Evolutionary conservation across 169 alveolate species (phyloP).

Genomic region (Nephromyces sp.): DNA sequence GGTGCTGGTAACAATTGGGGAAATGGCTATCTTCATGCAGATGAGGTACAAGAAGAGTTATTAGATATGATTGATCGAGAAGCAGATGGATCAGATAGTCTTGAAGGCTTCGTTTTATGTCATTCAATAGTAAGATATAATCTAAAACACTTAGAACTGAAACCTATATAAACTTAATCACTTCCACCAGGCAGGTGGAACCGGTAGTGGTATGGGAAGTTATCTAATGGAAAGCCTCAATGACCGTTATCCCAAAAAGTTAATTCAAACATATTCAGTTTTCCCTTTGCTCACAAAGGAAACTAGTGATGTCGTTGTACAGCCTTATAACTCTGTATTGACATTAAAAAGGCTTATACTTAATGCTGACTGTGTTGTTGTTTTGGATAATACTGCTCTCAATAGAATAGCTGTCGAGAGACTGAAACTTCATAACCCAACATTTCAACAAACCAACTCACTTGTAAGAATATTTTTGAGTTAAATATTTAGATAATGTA

Average conservation of each 20-base stretch:
- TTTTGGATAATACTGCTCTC: conserved; percentile 95
- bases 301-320: conserved; percentile 95
- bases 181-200: conserved; percentile 82
- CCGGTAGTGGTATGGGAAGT: conserved; percentile 99
- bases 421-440: conserved; percentile 50
- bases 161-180: neutral
- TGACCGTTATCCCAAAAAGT: conserved; percentile 72
- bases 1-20: conserved; percentile 99
- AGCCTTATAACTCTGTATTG: conserved; percentile 93
- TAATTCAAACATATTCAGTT: conserved; percentile 76
- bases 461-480: conserved; percentile 27
- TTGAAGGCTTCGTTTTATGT: conserved; percentile 93
- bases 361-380: conserved; percentile 91
- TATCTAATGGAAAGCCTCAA: conserved; percentile 87
- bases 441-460: conserved; percentile 48
- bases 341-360: conserved; percentile 56
- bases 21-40: conserved; percentile 87
- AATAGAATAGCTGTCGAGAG: conserved; percentile 90
- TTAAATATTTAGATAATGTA: neutral
- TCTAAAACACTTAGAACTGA: neutral
- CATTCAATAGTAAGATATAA: conserved; percentile 83
- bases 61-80: conserved; percentile 97
- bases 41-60: conserved; percentile 86
- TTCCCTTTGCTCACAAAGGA: conserved; percentile 84
- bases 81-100: conserved; percentile 95